A percentile compares a stretch with the other conserved stretches of the same genome.
phyloP scores from a whole-genome alignment of 345 rosid species.

The Rhodomyrtus tomentosa region DNA sequence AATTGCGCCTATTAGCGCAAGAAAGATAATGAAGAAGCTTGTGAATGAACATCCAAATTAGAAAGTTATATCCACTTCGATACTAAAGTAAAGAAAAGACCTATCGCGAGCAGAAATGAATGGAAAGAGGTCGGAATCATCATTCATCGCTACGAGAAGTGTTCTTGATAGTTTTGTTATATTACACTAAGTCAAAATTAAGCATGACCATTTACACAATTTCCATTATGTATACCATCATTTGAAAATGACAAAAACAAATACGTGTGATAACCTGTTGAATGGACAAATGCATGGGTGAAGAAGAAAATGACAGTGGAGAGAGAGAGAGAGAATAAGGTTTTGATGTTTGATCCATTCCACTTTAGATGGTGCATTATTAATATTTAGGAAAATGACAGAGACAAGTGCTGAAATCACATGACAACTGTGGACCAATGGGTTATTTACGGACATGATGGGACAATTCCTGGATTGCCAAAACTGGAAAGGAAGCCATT shows the following conservation, averaged over 20 bases:
- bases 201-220: not conserved
- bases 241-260: not conserved
- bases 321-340: constrained; percentile 6
- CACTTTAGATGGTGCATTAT: constrained; percentile 78
- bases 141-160: not conserved
- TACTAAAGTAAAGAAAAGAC: not conserved
- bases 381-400: constrained; percentile 52
- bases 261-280: not conserved
- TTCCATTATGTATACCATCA: not conserved
- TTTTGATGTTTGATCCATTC: constrained; percentile 23
- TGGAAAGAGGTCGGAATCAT: not conserved
- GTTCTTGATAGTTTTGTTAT: not conserved
- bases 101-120: not conserved
- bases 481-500: constrained; percentile 32
- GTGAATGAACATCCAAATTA: not conserved
- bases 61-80: not conserved
- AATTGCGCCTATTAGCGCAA: not conserved
- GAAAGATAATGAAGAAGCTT: not conserved
- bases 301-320: constrained; percentile 28
- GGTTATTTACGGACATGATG: constrained; percentile 27
- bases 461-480: constrained; percentile 63
- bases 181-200: not conserved
- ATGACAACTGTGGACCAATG: constrained; percentile 26
- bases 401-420: constrained; percentile 42
- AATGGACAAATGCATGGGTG: constrained; percentile 5